Base-by-base conservation (phyloP, 352 stramenopile species). In the Saprolegnia diclina region DNA sequence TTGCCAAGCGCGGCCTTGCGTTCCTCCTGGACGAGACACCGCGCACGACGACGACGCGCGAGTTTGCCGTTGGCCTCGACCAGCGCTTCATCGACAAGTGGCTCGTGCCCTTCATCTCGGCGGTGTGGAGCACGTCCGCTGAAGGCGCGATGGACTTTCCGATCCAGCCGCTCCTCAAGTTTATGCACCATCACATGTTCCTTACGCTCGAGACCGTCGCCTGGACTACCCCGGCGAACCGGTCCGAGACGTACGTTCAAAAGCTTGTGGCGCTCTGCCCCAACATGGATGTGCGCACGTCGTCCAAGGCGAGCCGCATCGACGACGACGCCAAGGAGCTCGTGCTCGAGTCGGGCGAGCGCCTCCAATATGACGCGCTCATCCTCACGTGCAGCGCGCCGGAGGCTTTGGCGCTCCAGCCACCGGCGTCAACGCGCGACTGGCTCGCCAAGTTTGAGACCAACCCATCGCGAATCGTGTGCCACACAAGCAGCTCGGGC, bases 241-340 rank as follows among this genome's bases (percentile, higher is more conserved):
- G 87, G 18, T 91, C 79, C 29, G 76, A 84, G 37, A 71, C 77
- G 48, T 96, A 96, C 73, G 89, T 91, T 0, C 22, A 75, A 10
- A 83, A 88, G n/a, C 77, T 95, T 64, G 72, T 79, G 37, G 40
- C 77, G 32, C 76, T 92, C 46, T 71, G 73, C 16, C 56, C 73
- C 14, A 66, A 75, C 19, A 66, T 93, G 1, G 82, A 76, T 16
- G 71, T 88, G 19, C 72, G 75, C 13, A 75, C 77, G n/a, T 76
- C 83, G 50, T 52, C 74, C 24, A 76, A 64, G 7, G 80, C 73
- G 1, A 62, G 71, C 24, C 73, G 80, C 46, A 73, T 74, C 67
- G 46, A 70, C 26, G 52, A 66, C 67, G 46, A 70, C 26, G 52
- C 65, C 40, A 73, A 75, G 10, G 57, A 67, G 55, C 54, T 76